Evolutionary conservation across 352 stramenopile genomes (phyloP).

Genomic region (Blastocystis sp.): DNA sequence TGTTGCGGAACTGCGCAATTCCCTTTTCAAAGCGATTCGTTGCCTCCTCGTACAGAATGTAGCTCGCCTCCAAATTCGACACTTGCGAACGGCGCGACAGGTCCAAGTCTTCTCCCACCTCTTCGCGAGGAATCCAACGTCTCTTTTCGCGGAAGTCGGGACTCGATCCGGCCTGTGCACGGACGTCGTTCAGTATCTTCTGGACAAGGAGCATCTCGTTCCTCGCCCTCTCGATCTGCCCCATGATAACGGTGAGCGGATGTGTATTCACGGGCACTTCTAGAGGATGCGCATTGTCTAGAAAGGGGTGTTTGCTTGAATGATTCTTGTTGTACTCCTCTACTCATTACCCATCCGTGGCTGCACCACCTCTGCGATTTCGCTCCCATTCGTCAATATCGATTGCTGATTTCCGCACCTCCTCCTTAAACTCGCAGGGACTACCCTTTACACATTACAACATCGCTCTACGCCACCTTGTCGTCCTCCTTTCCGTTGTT

Average conservation of each 20-base stretch:
- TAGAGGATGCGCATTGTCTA: constrained; percentile 12
- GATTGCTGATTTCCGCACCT: constrained; percentile 63
- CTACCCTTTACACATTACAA: neutral
- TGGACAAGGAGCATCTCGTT: constrained; percentile 29
- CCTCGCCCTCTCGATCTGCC: constrained; percentile 6
- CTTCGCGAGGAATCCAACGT: neutral
- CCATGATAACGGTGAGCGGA: constrained; percentile 26
- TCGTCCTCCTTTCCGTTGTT: constrained; percentile 33
- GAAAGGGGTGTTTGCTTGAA: constrained; percentile 27
- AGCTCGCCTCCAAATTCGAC: constrained; percentile 42
- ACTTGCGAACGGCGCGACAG: neutral
- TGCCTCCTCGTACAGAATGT: constrained; percentile 53
- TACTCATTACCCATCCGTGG: neutral
- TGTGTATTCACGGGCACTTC: neutral
- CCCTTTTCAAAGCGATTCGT: neutral
- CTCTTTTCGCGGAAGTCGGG: neutral
- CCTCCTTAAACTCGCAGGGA: constrained; percentile 37
- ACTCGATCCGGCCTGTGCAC: neutral
- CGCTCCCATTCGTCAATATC: constrained; percentile 68
- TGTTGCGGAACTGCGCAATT: neutral
- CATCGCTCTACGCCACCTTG: neutral
- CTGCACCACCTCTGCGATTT: constrained; percentile 15
- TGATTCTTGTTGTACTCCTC: constrained; percentile 35
- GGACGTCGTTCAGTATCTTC: constrained; percentile 1
- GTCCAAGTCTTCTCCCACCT: neutral